These are phyloP conservation scores for Tetrahymena borealis DNA, from an alignment of 73 alveolate genomes.

Conservation along the genomic window DNA sequence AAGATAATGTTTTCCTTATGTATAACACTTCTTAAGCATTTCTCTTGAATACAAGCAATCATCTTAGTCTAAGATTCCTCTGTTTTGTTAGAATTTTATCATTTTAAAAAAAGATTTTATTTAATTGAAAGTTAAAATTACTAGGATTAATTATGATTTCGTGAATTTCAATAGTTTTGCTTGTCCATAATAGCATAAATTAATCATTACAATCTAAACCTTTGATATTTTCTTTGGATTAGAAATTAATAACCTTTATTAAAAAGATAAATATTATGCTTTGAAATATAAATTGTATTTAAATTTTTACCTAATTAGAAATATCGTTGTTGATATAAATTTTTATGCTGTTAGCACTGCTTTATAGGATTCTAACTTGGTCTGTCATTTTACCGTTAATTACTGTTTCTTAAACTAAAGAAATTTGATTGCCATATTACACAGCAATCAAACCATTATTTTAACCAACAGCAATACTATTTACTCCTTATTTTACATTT, in stretches of 20 bases:
- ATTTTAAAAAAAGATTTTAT: too few relatives aligned
- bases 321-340: slow-evolving; percentile 14
- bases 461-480: slow-evolving; percentile 77
- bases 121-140: too few relatives aligned
- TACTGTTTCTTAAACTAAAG: slow-evolving; percentile 75
- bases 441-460: slow-evolving; percentile 78
- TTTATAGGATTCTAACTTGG: slow-evolving; percentile 79
- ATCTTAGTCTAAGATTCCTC: slow-evolving; percentile 41
- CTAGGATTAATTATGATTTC: slow-evolving; percentile 48
- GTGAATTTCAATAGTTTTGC: slow-evolving; percentile 76
- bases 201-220: slow-evolving; percentile 80
- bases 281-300: slow-evolving; percentile 13
- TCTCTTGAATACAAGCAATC: slow-evolving; percentile 64
- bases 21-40: slow-evolving; percentile 77
- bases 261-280: neutral
- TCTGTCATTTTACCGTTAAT: slow-evolving; percentile 86
- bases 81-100: too few relatives aligned
- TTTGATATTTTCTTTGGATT: slow-evolving; percentile 71
- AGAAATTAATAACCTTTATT: slow-evolving; percentile 1
- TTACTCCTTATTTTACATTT: slow-evolving; percentile 44
- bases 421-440: slow-evolving; percentile 52
- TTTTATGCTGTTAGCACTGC: slow-evolving; percentile 79
- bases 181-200: slow-evolving; percentile 80
- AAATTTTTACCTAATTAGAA: slow-evolving; percentile 16
- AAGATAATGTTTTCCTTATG: slow-evolving; percentile 73